These are phyloP conservation scores for Chaetothyriales sp. DNA, from an alignment of 2,329 filamentous ascomycete species.

Conservation along the genomic window DNA sequence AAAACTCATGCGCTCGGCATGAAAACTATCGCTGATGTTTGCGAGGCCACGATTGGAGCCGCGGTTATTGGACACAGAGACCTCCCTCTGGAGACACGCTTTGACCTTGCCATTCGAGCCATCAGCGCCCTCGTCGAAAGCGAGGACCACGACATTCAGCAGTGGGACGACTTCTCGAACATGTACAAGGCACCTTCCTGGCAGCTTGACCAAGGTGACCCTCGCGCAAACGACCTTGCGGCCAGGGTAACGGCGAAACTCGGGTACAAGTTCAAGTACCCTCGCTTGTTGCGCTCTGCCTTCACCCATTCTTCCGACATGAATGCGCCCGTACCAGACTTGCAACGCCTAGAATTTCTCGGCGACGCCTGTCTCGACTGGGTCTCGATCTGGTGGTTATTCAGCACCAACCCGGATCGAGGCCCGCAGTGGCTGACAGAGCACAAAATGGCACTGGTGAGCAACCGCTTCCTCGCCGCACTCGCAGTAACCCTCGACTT, in stretches of 20 bases:
- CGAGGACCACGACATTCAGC: slow-evolving; percentile 53
- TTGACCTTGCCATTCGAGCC: slow-evolving; percentile 48
- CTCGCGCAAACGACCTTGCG: slow-evolving; percentile 55
- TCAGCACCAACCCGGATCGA: slow-evolving; percentile 57
- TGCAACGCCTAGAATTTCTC: slow-evolving; percentile 84
- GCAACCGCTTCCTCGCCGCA: slow-evolving; percentile 82
- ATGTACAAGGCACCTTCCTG: slow-evolving; percentile 14
- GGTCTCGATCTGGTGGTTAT: slow-evolving; percentile 71
- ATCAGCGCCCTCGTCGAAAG: slow-evolving; percentile 50
- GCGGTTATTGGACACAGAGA: slow-evolving; percentile 48
- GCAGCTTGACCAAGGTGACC: slow-evolving; percentile 31
- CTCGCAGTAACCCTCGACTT: slow-evolving; percentile 67
- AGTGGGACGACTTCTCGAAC: slow-evolving; percentile 58
- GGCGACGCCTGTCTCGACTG: slow-evolving; percentile 82
- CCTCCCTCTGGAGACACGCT: slow-evolving; percentile 26
- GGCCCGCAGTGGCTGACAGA: slow-evolving; percentile 96
- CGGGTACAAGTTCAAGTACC: slow-evolving; percentile 56
- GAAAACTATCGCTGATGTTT: slow-evolving; percentile 89
- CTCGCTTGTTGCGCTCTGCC: slow-evolving; percentile 64
- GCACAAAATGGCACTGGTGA: slow-evolving; percentile 99
- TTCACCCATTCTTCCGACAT: slow-evolving; percentile 82
- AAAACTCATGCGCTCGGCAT: slow-evolving; percentile 58
- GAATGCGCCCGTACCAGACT: slow-evolving; percentile 64
- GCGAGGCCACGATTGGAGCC: slow-evolving; percentile 85
- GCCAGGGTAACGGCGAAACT: slow-evolving; percentile 47